phyloP scores from a whole-genome alignment of 208 protist genomes.

The Leishmania martiniquensis region DNA sequence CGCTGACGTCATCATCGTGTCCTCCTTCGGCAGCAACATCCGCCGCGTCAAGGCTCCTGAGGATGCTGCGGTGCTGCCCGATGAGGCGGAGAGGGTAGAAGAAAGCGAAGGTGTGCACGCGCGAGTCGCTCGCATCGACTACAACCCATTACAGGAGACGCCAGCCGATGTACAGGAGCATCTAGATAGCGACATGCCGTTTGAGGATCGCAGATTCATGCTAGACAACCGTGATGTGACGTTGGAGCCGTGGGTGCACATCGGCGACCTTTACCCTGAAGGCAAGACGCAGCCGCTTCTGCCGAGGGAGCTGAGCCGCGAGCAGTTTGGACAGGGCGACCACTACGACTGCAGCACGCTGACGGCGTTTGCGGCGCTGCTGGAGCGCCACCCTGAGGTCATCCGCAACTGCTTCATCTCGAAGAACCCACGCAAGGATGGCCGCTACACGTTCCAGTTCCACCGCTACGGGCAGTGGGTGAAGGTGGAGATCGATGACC shows the following conservation, averaged over 20 bases:
- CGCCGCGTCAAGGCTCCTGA: slow-evolving; percentile 65
- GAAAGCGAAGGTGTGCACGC: slow-evolving; percentile 66
- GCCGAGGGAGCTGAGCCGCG: slow-evolving; percentile 48
- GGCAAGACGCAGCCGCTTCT: slow-evolving; percentile 65
- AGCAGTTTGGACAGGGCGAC: slow-evolving; percentile 63
- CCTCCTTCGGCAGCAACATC: slow-evolving; percentile 39
- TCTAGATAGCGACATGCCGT: slow-evolving; percentile 60
- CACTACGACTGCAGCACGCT: slow-evolving; percentile 59
- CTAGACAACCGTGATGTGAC: slow-evolving; percentile 51
- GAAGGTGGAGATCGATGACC: slow-evolving; percentile 67
- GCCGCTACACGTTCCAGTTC: slow-evolving; percentile 12
- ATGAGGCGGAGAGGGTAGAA: slow-evolving; percentile 62
- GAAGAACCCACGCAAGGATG: slow-evolving; percentile 46
- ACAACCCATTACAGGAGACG: slow-evolving; percentile 40
- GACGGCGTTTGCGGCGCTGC: slow-evolving; percentile 45
- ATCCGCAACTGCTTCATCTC: slow-evolving; percentile 60
- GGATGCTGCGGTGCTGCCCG: slow-evolving; percentile 66
- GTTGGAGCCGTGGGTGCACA: slow-evolving; percentile 57
- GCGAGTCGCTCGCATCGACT: slow-evolving; percentile 56
- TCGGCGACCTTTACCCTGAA: slow-evolving; percentile 64
- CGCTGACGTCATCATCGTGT: slow-evolving; percentile 52
- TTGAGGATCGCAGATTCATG: slow-evolving; percentile 53
- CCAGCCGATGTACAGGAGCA: slow-evolving; percentile 36
- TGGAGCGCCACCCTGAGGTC: slow-evolving; percentile 52
- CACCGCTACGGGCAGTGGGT: slow-evolving; percentile 20